These are phyloP conservation scores for Lepraria neglecta DNA, from an alignment of 495 filamentous ascomycete genomes.

Conservation along the genomic window DNA sequence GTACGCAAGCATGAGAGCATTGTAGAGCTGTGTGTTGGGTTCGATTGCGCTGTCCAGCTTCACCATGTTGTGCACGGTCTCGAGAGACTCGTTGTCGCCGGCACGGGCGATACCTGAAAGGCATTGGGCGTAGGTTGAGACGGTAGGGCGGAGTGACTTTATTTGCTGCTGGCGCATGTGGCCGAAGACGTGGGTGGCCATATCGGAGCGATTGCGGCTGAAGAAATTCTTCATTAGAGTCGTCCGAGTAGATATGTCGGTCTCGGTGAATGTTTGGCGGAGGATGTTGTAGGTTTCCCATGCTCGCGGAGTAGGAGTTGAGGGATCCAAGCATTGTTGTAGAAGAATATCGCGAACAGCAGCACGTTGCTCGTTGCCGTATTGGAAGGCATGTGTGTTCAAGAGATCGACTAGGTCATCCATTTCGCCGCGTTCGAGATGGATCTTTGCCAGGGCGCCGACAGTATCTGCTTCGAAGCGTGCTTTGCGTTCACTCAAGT, in stretches of 20 bases:
- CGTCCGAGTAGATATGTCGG: conserved; percentile 51
- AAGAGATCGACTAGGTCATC: conserved; percentile 74
- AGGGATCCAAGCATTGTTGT: conserved; percentile 55
- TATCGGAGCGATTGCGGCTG: conserved; percentile 63
- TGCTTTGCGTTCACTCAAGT: conserved; percentile 64
- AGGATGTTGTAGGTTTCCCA: conserved; percentile 83
- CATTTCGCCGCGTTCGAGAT: conserved; percentile 65
- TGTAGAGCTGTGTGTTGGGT: conserved; percentile 65
- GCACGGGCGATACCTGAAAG: conserved; percentile 67
- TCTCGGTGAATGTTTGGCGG: conserved; percentile 72
- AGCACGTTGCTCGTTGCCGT: conserved; percentile 56
- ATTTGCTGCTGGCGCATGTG: conserved; percentile 73
- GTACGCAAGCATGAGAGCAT: conserved; percentile 83
- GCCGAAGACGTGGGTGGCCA: conserved; percentile 77
- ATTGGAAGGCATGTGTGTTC: conserved; percentile 56
- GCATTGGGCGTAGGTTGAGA: conserved; percentile 67
- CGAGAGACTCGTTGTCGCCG: conserved; percentile 55
- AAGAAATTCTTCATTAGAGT: conserved; percentile 82
- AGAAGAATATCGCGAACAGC: conserved; percentile 57
- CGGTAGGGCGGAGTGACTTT: conserved; percentile 51
- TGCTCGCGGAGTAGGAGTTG: conserved; percentile 51
- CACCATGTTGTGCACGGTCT: conserved; percentile 79
- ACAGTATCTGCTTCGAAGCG: conserved; percentile 66
- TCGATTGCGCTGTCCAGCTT: conserved; percentile 80
- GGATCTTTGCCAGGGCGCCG: conserved; percentile 58